Evolutionary conservation across 2,329 filamentous ascomycete genomes (phyloP), one percentile per base, ranked within the genome.

Genomic region (Trichophyton rubrum): DNA sequence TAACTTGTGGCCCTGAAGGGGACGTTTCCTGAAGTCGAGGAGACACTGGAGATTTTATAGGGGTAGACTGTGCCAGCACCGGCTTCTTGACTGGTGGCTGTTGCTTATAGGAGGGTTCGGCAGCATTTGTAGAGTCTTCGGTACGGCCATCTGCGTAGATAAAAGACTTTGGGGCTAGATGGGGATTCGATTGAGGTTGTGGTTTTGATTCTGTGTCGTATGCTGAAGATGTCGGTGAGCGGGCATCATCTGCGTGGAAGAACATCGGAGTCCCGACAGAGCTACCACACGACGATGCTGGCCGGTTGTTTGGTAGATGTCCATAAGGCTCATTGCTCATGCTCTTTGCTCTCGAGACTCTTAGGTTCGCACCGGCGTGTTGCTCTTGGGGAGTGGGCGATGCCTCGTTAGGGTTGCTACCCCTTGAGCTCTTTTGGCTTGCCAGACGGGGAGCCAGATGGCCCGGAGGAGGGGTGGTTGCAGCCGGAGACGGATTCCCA

Each of bases 161-260:
- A 58, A 76, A 76, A 1, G 68, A 67, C 5, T 67, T 62, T 20
- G 64, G 60, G 60, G 71, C 72, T 30, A 58, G 63, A 38, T 64
- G 65, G 20, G 65, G 60, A 56, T 67, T 40, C 33, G 43, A 40
- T 55, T 27, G 27, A 68, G 20, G 68, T 65, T 43, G 69, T 68
- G 61, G 6, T n/a, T 63, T 59, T 15, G 33, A 35, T 49, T 59
- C 35, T 38, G 73, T 72, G 27, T 64, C 53, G 24, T 75, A 72
- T 27, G 59, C 49, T 3, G 70, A 70, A n/a, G 74, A 75, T 35
- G 74, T 74, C 30, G 75, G 65, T 22, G 77, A 73, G 66, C 82
- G 85, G 43, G 82, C 87, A 66, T 96, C 89, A 71, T 85, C 89
- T 30, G 91, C 93, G 71, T 95, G 91, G 72, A 99, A 96, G 80